phyloP scores from a whole-genome alignment of 768 basidiomycete genomes.

The Boletus subparvulus region DNA sequence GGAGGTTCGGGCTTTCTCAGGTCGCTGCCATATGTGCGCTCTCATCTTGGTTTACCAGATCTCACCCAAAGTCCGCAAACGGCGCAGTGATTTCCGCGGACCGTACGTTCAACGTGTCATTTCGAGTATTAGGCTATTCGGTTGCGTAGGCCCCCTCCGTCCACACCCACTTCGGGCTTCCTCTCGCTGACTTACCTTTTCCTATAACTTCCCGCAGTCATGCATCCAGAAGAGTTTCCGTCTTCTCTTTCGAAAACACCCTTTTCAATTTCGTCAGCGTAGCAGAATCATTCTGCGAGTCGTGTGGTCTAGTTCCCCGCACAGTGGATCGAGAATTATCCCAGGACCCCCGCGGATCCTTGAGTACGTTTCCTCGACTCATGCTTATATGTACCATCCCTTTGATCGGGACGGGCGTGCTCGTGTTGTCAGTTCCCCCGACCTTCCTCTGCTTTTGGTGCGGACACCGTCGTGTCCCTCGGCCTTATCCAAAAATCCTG shows the following conservation, averaged over 20 bases:
- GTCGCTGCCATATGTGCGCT: neutral
- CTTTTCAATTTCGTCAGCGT: slow-evolving; percentile 8
- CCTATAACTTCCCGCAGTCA: slow-evolving; percentile 8
- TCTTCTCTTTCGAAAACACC: slow-evolving; percentile 8
- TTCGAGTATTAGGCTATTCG: slow-evolving; percentile 25
- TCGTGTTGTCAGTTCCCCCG: slow-evolving; percentile 7
- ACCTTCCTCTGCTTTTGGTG: slow-evolving; percentile 6
- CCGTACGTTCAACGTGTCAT: slow-evolving; percentile 20
- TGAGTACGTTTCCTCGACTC: slow-evolving; percentile 8
- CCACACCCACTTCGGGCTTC: slow-evolving; percentile 11
- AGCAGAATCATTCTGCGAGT: neutral
- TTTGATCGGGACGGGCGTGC: slow-evolving; percentile 18
- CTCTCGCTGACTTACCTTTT: slow-evolving; percentile 18
- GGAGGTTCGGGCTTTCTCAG: neutral
- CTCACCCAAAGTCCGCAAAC: slow-evolving; percentile 26
- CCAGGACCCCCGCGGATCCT: slow-evolving; percentile 34
- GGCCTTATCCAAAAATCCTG: slow-evolving; percentile 2
- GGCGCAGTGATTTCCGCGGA: slow-evolving; percentile 34
- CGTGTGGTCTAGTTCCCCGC: slow-evolving; percentile 29
- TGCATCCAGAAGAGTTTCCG: slow-evolving; percentile 10
- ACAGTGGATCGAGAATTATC: slow-evolving; percentile 29
- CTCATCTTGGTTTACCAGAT: slow-evolving; percentile 22
- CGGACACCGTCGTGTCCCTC: slow-evolving; percentile 10
- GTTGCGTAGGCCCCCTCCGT: slow-evolving; percentile 18
- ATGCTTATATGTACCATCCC: slow-evolving; percentile 26